phyloP scores from a whole-genome alignment of 2,329 filamentous ascomycete genomes.

The Xylariaceae sp. region DNA sequence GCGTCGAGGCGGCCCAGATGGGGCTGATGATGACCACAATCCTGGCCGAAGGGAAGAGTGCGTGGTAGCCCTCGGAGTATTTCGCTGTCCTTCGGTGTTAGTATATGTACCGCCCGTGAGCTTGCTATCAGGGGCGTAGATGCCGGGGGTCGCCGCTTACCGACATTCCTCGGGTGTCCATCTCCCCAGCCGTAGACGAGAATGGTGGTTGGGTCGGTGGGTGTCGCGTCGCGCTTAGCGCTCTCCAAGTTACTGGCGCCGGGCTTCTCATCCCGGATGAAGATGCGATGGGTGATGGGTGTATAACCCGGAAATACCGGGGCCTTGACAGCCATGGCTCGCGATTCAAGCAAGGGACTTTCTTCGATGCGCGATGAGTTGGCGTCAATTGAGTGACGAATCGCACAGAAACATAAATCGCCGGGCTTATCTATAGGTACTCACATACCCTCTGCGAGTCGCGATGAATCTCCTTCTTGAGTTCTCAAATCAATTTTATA shows the following conservation, averaged over 20 bases:
- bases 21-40: constrained; percentile 48
- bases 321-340: constrained; percentile 20
- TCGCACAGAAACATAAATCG: not conserved
- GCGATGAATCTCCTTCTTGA: not conserved
- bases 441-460: not conserved
- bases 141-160: constrained; percentile 26
- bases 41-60: constrained; percentile 45
- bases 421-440: not conserved
- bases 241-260: constrained; percentile 19
- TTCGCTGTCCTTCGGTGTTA: constrained; percentile 26
- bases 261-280: constrained; percentile 36
- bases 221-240: constrained; percentile 1
- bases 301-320: constrained; percentile 40
- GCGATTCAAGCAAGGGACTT: not conserved
- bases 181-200: constrained; percentile 56
- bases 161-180: constrained; percentile 47
- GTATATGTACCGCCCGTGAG: not conserved
- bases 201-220: constrained; percentile 38
- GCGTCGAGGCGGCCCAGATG: constrained; percentile 43
- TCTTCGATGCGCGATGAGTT: not conserved
- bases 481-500: not conserved
- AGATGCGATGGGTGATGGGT: constrained; percentile 43
- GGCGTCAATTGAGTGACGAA: not conserved
- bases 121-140: too few species aligned
- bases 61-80: constrained; percentile 47